These are phyloP conservation scores for Verticillium nonalfalfae DNA, from an alignment of 2,329 filamentous ascomycete genomes.

Conservation along the genomic window DNA sequence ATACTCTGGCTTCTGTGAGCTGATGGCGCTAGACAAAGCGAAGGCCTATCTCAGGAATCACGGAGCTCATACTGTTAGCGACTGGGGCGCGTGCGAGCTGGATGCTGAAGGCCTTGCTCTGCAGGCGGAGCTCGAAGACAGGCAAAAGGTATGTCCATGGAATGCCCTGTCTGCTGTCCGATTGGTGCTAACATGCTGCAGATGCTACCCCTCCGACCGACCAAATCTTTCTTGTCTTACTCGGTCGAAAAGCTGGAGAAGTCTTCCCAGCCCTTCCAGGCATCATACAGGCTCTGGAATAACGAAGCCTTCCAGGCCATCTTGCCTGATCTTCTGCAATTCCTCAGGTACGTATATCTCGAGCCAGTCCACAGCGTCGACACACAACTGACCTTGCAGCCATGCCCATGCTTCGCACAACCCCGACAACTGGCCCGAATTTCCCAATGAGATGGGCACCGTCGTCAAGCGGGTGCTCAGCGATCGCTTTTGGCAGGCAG, in stretches of 20 bases:
- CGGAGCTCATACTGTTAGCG: constrained; percentile 67
- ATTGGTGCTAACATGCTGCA: constrained; percentile 18
- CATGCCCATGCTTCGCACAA: constrained; percentile 92
- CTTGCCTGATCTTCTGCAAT: constrained; percentile 78
- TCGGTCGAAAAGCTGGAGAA: constrained; percentile 86
- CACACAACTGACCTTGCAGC: constrained; percentile 30
- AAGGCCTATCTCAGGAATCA: constrained; percentile 71
- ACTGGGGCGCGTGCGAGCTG: constrained; percentile 75
- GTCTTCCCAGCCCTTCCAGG: constrained; percentile 63
- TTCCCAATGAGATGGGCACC: constrained; percentile 68
- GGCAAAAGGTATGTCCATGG: constrained; percentile 51
- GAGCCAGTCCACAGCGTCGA: background rate
- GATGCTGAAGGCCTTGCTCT: constrained; percentile 74
- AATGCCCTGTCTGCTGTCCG: background rate
- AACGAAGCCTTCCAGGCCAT: constrained; percentile 74
- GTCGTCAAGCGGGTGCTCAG: constrained; percentile 81
- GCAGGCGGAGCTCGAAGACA: constrained; percentile 71
- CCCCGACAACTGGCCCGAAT: constrained; percentile 70
- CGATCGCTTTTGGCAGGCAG: constrained; percentile 96
- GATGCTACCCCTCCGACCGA: constrained; percentile 73
- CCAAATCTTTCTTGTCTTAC: constrained; percentile 86
- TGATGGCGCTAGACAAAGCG: constrained; percentile 74
- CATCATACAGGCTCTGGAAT: constrained; percentile 78
- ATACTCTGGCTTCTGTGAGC: constrained; percentile 71
- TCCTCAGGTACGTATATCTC: constrained; percentile 55